Evolutionary conservation across 768 basidiomycete genomes (phyloP), one percentile per base, ranked within the genome.

Genomic region (Pulveroboletus ravenelii): DNA sequence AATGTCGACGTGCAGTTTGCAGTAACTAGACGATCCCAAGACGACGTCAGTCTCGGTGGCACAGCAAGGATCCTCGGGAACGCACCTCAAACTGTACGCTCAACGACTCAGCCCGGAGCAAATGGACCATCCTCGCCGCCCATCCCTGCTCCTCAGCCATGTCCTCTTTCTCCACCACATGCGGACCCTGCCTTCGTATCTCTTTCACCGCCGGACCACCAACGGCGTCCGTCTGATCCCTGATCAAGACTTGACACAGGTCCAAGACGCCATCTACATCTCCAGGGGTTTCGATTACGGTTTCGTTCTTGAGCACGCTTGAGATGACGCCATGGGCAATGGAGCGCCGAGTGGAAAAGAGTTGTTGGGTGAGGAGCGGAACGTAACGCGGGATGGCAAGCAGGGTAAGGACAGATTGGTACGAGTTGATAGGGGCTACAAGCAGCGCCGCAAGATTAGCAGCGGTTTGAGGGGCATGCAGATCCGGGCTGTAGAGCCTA

Each of bases 141-240:
- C 96, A 99, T 0, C 96, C 96, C 62, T 99, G 96, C 67, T 99
- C 96, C 67, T 99, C 96, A 0, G 93, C 94, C 74, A 93, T 78
- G 63, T 98, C 95, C 65, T 94, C 90, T 45, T 85, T 71, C 65
- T 95, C 94, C 45, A 79, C 60, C 27, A 74, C 72, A 57, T 83
- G 79, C 10, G 81, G 74, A 7, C 81, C 82, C 50, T 80, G 79
- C 53, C 84, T 73, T 52, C 82, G 75, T 42, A 68, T 62, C 40
- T 80, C 79, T 55, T 77, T 75, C 2, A 15, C 20, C 15, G 23
- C 72, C 27, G 63, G 55, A 34, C 71, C 68, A 18, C 65, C 64
- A 8, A 64, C 68, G 3, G 75, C 77, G 59, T 88, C 87, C 1
- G 79, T 75, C 61, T 88, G 85, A 61, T 97, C 94, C 62, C 85